These are phyloP conservation scores for Lotus japonicus DNA, from an alignment of 306 rosid species.

Conservation along the genomic window DNA sequence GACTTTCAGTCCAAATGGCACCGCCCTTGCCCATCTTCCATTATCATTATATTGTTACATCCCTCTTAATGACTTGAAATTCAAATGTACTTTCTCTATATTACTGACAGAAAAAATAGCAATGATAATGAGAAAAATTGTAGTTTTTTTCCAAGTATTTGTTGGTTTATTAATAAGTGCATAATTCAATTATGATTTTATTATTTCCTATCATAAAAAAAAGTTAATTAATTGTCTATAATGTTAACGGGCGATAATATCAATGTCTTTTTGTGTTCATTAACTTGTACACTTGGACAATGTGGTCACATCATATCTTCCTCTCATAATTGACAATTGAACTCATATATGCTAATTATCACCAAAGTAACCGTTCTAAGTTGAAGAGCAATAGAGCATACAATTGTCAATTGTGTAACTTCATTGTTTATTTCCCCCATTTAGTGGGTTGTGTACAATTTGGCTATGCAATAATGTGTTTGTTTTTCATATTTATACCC, in stretches of 20 bases:
- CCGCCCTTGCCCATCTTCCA: neutral
- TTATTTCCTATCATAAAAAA: no score
- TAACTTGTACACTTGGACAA: slow-evolving; percentile 26
- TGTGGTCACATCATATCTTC: slow-evolving; percentile 23
- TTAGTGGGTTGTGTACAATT: neutral
- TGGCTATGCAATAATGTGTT: neutral
- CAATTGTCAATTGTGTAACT: no score
- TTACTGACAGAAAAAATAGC: neutral
- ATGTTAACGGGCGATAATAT: slow-evolving; percentile 21
- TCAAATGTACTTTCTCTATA: neutral
- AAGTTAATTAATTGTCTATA: neutral
- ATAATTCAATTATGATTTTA: no score
- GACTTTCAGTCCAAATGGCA: neutral
- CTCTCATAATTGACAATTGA: slow-evolving; percentile 17
- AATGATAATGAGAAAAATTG: neutral
- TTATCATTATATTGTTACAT: neutral
- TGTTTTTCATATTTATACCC: no score
- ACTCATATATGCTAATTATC: slow-evolving; percentile 10
- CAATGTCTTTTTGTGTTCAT: slow-evolving; percentile 25
- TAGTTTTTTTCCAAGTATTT: neutral
- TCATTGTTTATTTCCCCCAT: slow-evolving; percentile 5
- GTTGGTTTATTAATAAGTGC: slow-evolving; percentile 13
- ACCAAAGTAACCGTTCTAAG: neutral
- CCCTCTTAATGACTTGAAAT: neutral
- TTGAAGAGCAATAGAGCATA: no score